Evolutionary conservation across 495 filamentous ascomycete species (phyloP), one percentile per base, ranked within the genome.

Genomic region (Penicillium lividum): DNA sequence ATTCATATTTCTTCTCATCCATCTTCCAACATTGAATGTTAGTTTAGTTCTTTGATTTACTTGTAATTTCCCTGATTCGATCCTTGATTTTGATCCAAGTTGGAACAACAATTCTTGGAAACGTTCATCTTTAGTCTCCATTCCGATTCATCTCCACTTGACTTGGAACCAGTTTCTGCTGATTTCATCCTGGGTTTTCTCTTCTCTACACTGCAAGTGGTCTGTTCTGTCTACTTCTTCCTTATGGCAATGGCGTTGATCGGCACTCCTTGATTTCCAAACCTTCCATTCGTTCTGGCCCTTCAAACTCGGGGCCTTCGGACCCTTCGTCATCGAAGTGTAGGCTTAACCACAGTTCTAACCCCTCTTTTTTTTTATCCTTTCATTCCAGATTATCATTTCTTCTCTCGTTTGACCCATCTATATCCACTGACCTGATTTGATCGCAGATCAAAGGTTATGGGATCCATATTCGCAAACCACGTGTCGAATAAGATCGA

Each of bases 391-490:
- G 33, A 8, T 9, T 36, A 11, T 36, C 8, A n/a, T 15, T 16
- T 40, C n/a, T 6, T 3, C 4, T n/a, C n/a, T 16, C 38, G 38
- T n/a, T 22, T 40, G 38, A 5, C 15, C 38, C 6, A n/a, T 16
- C 38, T 13, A 40, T 13, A 40, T 3, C 15, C 15, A 16, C 38
- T 40, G 38, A 40, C 38, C 38, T 15, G 38, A 22, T 22, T 22
- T 22, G 22, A 22, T 22, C 22, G 22, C 22, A 22, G 22, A 22
- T 22, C 22, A 30, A 51, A 28, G 36, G 31, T 33, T 63, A 81
- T 82, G 75, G 77, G 74, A 69, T 76, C 75, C 59, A 70, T 78
- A 51, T 59, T 75, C 44, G 57, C 80, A 64, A 73, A 81, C 67
- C 74, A 77, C 56, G 70, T 78, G 68, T 75, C 74, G 67, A 68